Base-by-base conservation (phyloP, 139 green algal genomes). In the Volvox reticuliferus region DNA sequence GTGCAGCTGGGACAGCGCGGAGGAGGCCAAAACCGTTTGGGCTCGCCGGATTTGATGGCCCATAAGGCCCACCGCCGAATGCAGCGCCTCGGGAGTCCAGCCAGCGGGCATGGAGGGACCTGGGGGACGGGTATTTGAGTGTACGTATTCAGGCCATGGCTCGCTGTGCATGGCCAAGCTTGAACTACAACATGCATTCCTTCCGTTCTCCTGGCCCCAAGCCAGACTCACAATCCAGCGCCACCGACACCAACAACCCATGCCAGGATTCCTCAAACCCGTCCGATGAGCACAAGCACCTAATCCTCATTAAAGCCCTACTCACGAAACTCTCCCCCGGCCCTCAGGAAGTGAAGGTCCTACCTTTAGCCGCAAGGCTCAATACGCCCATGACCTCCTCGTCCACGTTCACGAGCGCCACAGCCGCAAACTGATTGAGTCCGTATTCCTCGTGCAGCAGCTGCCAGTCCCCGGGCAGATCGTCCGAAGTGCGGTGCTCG, bases 391-490 rank as follows among this genome's bases (percentile, higher is more conserved):
- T 12, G 55, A 65, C 5, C 19, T 79, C 35, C 5, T 33, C 63
- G 6, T 22, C 63, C 12, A 26, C 35, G 0, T 17, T 28, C 19
- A 79, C 35, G 17, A 55, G 55, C 9, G 17, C 82, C 33, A 88
- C 82, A 3, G 82, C 82, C 33, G 82, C 65, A 26, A 79, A 88
- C 24, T 88, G 82, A 20, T 18, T 24, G 28, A 71, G 50, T 69
- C 82, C 82, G 63, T 79, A 67, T 36, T 61, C 61, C 30, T 36
- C 30, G 0, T 26, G 12, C 32, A 88, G 82, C 82, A 79, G 35
- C 82, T 79, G 65, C 82, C 82, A 88, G 63, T 88, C 82, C 16
- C 35, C 35, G 1, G 82, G 82, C 32, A 88, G 82, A 12, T 79
- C 30, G 5, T n/a, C 21, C 65, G 65, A 73, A 28, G 65, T 24